Base-by-base conservation (phyloP, 2,329 filamentous ascomycete species). In the Cladosporium halotolerans region DNA sequence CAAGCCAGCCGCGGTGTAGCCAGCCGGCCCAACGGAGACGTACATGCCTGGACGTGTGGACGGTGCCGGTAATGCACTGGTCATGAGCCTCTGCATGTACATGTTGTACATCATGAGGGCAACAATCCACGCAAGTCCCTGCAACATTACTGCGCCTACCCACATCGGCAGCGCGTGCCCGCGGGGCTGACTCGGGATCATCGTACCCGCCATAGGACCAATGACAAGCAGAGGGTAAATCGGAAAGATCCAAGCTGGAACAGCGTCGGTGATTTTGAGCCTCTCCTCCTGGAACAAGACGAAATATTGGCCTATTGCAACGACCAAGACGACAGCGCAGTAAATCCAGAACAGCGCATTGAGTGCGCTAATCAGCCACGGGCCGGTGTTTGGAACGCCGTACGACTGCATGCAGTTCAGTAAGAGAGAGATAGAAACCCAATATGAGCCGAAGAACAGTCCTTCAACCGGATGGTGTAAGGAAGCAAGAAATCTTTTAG, bases 341-440 rank as follows among this genome's bases (percentile, higher is more conserved):
- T 91, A 91, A 1, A 76, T 69, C 85, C 87, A 91, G 68, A 89
- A 91, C 3, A 81, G 74, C 0, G 83, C 73, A 49, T 83, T 76
- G 3, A 89, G 76, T 0, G 76, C 78, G 64, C 76, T 77, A 2
- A 79, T 70, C 9, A 88, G 77, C 62, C 79, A 78, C 0, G 70
- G 62, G 0, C 80, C 79, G 13, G 77, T 70, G 1, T 75, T 69
- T 0, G 81, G 78, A 11, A 86, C 79, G 14, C 80, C 84, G 63
- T 88, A 90, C 2, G 76, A 72, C 45, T 88, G 79, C 0, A 84
- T 81, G 54, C 81, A 79, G 4, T 82, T 82, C 57, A 91, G 79
- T 54, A 89, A 76, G 0, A 50, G 28, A 9, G 59, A 55, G 5
- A 60, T 40, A 0, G 48, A 54, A 9, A 63, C 47, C 67, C 60